These are phyloP conservation scores for Chaetothyriales sp. DNA, from an alignment of 2,329 filamentous ascomycete species.

Conservation along the genomic window DNA sequence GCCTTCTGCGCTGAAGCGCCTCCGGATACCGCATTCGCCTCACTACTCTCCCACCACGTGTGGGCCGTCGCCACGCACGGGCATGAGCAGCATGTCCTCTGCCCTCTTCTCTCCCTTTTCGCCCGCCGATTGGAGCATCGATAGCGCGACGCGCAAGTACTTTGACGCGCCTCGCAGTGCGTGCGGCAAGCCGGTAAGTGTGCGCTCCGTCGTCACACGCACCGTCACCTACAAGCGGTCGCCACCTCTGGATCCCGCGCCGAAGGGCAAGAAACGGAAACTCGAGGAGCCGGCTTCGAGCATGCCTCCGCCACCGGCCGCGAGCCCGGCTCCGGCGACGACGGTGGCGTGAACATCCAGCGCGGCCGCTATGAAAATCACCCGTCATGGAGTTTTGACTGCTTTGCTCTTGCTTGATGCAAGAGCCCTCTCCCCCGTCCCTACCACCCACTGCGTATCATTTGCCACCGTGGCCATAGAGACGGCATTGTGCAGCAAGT, in stretches of 20 bases:
- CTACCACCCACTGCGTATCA: neutral
- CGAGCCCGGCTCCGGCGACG: neutral
- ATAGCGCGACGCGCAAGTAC: slow-evolving; percentile 51
- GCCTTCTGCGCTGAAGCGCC: slow-evolving; percentile 45
- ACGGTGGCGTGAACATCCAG: neutral
- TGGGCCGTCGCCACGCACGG: slow-evolving; percentile 55
- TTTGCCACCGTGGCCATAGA: neutral
- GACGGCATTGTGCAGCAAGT: neutral
- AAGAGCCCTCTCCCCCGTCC: neutral
- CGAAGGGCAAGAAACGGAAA: slow-evolving; percentile 85
- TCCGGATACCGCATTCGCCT: slow-evolving; percentile 68
- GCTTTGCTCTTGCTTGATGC: slow-evolving; percentile 1
- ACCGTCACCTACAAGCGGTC: slow-evolving; percentile 76
- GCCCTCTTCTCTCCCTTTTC: slow-evolving; percentile 61
- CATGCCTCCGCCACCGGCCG: slow-evolving; percentile 10
- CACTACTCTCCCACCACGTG: slow-evolving; percentile 45
- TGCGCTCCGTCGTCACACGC: slow-evolving; percentile 83
- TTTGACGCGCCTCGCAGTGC: slow-evolving; percentile 48
- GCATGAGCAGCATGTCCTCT: slow-evolving; percentile 24
- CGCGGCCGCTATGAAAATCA: neutral
- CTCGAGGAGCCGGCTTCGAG: slow-evolving; percentile 21
- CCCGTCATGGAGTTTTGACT: neutral
- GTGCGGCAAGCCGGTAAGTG: slow-evolving; percentile 51
- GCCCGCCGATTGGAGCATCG: slow-evolving; percentile 60
- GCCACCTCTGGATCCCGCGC: slow-evolving; percentile 67